These are phyloP conservation scores for Eremothecium gossypii DNA, from an alignment of 1,139 yeast genomes.

Conservation along the genomic window DNA sequence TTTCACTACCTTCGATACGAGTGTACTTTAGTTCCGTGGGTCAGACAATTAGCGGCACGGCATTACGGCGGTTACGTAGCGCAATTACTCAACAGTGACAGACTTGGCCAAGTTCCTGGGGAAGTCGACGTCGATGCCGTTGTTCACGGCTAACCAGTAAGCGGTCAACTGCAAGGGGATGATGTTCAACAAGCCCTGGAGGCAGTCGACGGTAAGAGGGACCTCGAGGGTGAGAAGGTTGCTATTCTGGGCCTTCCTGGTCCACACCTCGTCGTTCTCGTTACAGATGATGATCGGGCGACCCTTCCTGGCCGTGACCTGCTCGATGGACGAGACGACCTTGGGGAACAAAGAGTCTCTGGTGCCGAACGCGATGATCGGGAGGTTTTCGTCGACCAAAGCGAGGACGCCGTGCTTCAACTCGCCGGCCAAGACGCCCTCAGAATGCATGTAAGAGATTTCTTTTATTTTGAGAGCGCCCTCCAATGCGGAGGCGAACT, in stretches of 20 bases:
- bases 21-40: too few relatives aligned
- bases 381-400: constrained; percentile 85
- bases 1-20: too few relatives aligned
- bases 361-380: constrained; percentile 95
- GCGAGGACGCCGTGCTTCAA: constrained; percentile 98
- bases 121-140: constrained; percentile 96
- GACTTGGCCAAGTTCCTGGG: constrained; percentile 98
- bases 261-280: constrained; percentile 66
- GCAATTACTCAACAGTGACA: constrained; percentile 69
- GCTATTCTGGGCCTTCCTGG: constrained; percentile 37
- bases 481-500: constrained; percentile 93
- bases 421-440: constrained; percentile 98
- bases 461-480: constrained; percentile 98
- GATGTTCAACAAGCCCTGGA: constrained; percentile 92
- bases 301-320: constrained; percentile 95
- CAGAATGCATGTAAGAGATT: constrained; percentile 97
- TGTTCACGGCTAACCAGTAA: constrained; percentile 92
- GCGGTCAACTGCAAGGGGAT: constrained; percentile 94
- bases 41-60: too few relatives aligned
- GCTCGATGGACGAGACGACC: constrained; percentile 92
- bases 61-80: background rate
- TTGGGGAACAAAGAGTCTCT: constrained; percentile 95
- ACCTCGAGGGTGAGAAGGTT: constrained; percentile 66
- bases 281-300: constrained; percentile 91
- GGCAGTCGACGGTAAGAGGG: constrained; percentile 92